Base-by-base conservation (phyloP, 306 rosid genomes). In the Fagus crenata region DNA sequence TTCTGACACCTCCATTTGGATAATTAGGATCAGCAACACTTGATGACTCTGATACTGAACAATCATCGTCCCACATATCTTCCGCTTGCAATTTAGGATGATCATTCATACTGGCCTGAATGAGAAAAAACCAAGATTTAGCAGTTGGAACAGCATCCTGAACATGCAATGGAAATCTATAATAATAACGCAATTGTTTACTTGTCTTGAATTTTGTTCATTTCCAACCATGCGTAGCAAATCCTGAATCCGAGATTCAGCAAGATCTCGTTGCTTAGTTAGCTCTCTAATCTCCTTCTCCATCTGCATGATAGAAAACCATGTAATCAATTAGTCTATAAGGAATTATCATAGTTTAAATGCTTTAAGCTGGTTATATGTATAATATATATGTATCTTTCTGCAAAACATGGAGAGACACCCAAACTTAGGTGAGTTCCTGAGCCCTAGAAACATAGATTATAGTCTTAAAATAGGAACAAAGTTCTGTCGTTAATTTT, bases 221-320 rank as follows among this genome's bases (percentile, higher is more conserved):
- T 84, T 85, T 80, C 81, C 90, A 64, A 91, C 86, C 88, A 87
- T 86, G 84, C 49, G 85, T 14, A 92, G 85, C 78, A 96, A 87
- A 84, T 92, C 99, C 83, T 90, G 86, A 80, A 89, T 81, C 83
- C 96, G 97, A 69, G 99, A 96, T 79, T 96, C 88, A 76, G 98
- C 97, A 75, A 96, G 95, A 85, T 92, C 96, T 15, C 96, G 89
- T 69, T 96, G 97, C 91, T 89, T 92, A 17, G 87, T 87, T 73
- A 96, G 87, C 84, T 96, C 98, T 81, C 83, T 86, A 72, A 88
- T 88, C 82, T 96, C 93, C 85, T 87, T 96, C 43, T 85, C 98
- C 99, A 96, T 85, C 99, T 95, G 93, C 85, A 86, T 60, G 63
- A 78, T 71, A 18, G 64, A 74, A 73, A 78, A 53, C 46, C 71